Evolutionary conservation across 2,329 filamentous ascomycete genomes (phyloP), one percentile per base, ranked within the genome.

Genomic region (Xylariales sp.): DNA sequence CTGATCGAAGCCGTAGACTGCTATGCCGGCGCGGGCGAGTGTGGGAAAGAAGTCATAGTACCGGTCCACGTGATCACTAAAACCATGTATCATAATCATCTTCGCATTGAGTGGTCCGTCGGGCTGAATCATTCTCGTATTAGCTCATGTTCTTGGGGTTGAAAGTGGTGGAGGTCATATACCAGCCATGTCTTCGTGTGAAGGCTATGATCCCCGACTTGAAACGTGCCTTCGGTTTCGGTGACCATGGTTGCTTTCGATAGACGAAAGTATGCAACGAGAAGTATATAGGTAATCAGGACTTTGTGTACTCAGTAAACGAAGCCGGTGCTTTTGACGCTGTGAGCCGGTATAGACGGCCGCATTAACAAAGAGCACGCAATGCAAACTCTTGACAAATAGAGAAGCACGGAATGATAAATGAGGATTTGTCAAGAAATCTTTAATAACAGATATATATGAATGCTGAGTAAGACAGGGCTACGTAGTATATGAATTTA

Each of bases 11-110:
- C 79, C 74, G 56, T 84, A 78, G 35, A 88, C 76, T 55, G 86
- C 80, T 53, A 96, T 89, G 47, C 85, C 86, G 40, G 74, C 74
- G 9, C 70, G 66, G 16, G 85, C 83, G 35, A 96, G 75, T 11
- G 66, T 68, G 5, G 80, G 74, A 65, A 93, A 91, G 55, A 95
- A 76, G 42, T 74, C 73, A 57, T 81, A 76, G 67, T 95, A 94
- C 44, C 80, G 78, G 63, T 86, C 81, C 61, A 86, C 70, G 63
- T 94, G 88, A 63, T 95, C 90, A 61, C 81, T 88, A 72, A 90
- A 96, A 55, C 90, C 90, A 66, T 96, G 90, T 48, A 96, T 69
- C 63, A 94, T 86, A 54, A 93, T 72, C 37, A 95, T 62, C 51
- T 86, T 85, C 25, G 89, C 89, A 54, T 75, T 77, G 42, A 75